Conservation (phyloP, 257 asterid species). For the Knoxia roxburghii region DNA sequence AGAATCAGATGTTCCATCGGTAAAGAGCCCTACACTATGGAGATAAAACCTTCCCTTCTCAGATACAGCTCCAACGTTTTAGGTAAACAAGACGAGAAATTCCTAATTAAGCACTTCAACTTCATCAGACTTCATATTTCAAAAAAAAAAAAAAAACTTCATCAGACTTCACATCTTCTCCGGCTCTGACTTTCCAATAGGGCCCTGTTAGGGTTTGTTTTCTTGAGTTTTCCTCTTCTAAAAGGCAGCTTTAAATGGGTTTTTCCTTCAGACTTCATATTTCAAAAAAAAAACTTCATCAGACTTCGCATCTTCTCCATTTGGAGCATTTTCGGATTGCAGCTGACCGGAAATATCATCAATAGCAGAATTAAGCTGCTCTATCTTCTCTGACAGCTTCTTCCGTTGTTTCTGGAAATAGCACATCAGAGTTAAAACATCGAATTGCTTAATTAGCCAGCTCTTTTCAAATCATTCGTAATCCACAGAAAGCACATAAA, state of each 20-base stretch:
- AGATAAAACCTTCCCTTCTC: background rate
- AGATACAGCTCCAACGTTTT: background rate
- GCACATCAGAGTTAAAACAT: constrained; percentile 1
- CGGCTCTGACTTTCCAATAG: no score
- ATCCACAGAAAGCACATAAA: background rate
- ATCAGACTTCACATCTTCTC: constrained; percentile 49
- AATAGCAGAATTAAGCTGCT: constrained; percentile 72
- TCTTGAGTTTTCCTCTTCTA: no score
- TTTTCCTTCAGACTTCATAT: no score
- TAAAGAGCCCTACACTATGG: background rate
- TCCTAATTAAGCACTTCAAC: constrained; percentile 52
- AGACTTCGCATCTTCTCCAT: constrained; percentile 51
- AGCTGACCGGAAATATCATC: constrained; percentile 60
- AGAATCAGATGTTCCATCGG: background rate
- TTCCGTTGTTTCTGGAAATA: constrained; percentile 63
- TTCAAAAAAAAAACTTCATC: no score
- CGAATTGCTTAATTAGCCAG: background rate
- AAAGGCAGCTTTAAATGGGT: no score
- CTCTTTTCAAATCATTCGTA: background rate
- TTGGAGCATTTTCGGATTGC: constrained; percentile 42
- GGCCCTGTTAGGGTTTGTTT: no score
- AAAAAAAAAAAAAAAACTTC: no score
- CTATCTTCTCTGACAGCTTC: constrained; percentile 79
- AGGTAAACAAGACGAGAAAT: constrained; percentile 5
- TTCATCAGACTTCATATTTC: no score